Evolutionary conservation across 139 green algal species (phyloP), one percentile per base, ranked within the genome.

Genomic region (Spirogloea muscicola): DNA sequence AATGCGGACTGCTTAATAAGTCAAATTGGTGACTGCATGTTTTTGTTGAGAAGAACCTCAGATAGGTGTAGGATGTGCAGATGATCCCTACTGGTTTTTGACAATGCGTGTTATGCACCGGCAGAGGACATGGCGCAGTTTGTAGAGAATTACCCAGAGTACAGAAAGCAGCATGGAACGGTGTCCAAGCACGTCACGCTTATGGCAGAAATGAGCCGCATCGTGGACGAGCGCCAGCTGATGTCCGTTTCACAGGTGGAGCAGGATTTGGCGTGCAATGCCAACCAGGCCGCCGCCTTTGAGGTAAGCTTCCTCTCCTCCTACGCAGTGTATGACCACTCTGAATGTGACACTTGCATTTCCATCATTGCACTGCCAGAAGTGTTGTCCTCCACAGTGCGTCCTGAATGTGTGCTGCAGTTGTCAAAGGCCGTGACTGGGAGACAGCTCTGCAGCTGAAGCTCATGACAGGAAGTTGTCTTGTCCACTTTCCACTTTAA

Each of bases 251-350:
- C 84, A 25, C 83, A 90, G 80, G 66, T 90, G 33, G 93, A 98
- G 83, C 93, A 98, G 79, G 93, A 98, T 4, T 67, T 98, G 40
- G 87, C 84, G 39, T 96, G 89, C 82, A 82, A 29, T 80, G 88
- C 33, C 68, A 84, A 33, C 39, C 89, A 38, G 70, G 82, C 52
- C 10, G 51, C 49, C 33, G 48, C 46, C 83, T 70, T 66, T 86
- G 79, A 80, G 75, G 75, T 79, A 6, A 36, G 36, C 3, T 25
- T 58, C 48, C 3, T 25, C 48, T 58, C 48, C 3, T 58, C 3
- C 48, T 21, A 2, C 48, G 27, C 48, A 58, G 49, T 4, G 33
- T 1, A 27, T 36, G 25, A 1, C 46, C 3, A 6, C n/a, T n/a
- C n/a, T n/a, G n/a, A n/a, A n/a, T n/a, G n/a, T n/a, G n/a, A n/a